Base-by-base conservation (phyloP, 2,329 filamentous ascomycete genomes). In the Aureobasidium musti region DNA sequence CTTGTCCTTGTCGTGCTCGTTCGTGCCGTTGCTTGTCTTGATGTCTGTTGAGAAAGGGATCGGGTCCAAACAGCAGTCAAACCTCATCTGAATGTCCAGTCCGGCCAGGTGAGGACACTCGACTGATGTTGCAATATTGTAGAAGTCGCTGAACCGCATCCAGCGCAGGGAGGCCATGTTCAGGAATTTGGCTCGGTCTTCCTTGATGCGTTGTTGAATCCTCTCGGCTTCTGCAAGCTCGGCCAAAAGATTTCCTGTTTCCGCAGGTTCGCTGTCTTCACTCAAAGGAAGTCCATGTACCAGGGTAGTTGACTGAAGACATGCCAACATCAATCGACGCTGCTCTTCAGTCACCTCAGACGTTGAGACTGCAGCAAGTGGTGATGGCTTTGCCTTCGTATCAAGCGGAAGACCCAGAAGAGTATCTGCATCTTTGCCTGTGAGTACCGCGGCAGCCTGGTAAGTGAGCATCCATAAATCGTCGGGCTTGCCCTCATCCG, bases 381-480 rank as follows among this genome's bases (percentile, higher is more conserved):
- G 30, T 2, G 66, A 65, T n/a, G 35, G 54, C 54, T 65, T 54
- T 28, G 63, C 28, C 50, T 49, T 47, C 19, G 35, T 8, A 30
- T 68, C 66, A 14, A 45, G n/a, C 6, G 68, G 64, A 17, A 69
- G 61, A 21, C 57, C n/a, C 17, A 69, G 33, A 13, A 69, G 50
- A 6, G 21, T 47, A 30, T 56, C 54, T 10, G 67, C 68, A 45
- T 63, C 61, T 28, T 28, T 26, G 7, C 67, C 61, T 11, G 67
- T 50, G 14, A 69, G 61, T 23, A 69, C 66, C 11, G 64, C 68
- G 10, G 68, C 68, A n/a, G 68, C 68, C 57, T 69, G 68, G 23
- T 68, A 69, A 33, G 50, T 69, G 8, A 69, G 67, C 68, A 69
- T 69, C 67, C 67, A 69, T 8, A 68, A 35, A 8, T 66, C 50